Evolutionary conservation across 2,329 filamentous ascomycete genomes (phyloP).

Genomic region (Stachybotrys chartarum): DNA sequence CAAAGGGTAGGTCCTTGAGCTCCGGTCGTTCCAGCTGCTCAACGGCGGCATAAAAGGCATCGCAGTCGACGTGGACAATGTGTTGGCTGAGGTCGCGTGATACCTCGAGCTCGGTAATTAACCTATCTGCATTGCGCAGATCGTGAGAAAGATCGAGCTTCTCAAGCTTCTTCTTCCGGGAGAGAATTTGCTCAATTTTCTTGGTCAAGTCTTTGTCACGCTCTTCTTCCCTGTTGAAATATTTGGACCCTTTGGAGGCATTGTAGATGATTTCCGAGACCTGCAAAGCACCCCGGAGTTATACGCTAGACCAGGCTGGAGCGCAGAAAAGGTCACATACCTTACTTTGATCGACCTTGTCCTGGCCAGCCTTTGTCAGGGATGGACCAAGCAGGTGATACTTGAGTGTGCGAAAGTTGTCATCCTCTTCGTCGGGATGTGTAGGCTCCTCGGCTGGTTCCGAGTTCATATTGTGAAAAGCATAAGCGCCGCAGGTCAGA

Average conservation of each 20-base stretch:
- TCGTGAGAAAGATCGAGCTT: conserved; percentile 67
- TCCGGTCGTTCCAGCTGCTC: conserved; percentile 81
- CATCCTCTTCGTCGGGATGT: conserved; percentile 11
- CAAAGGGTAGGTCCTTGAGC: conserved; percentile 79
- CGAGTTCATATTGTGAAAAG: conserved; percentile 3
- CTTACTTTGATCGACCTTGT: conserved; percentile 86
- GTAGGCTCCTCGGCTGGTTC: conserved; percentile 4
- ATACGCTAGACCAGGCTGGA: not conserved
- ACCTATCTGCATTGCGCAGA: conserved; percentile 69
- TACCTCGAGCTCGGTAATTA: conserved; percentile 72
- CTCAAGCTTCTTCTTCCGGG: conserved; percentile 69
- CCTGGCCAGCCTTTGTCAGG: conserved; percentile 87
- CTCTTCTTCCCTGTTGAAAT: conserved; percentile 83
- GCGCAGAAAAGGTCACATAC: conserved; percentile 27
- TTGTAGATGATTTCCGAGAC: conserved; percentile 97
- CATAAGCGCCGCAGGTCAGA: not conserved
- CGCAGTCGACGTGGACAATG: conserved; percentile 90
- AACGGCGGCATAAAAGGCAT: conserved; percentile 95
- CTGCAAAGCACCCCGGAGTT: conserved; percentile 24
- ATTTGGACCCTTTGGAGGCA: conserved; percentile 93
- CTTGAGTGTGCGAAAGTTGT: conserved; percentile 59
- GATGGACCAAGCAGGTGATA: conserved; percentile 87
- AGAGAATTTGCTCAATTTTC: conserved; percentile 76
- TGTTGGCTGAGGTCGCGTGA: conserved; percentile 74
- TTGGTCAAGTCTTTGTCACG: conserved; percentile 76